Evolutionary conservation across 1,284 basidiomycete species (phyloP).

Genomic region (Ganoderma lingzhi): DNA sequence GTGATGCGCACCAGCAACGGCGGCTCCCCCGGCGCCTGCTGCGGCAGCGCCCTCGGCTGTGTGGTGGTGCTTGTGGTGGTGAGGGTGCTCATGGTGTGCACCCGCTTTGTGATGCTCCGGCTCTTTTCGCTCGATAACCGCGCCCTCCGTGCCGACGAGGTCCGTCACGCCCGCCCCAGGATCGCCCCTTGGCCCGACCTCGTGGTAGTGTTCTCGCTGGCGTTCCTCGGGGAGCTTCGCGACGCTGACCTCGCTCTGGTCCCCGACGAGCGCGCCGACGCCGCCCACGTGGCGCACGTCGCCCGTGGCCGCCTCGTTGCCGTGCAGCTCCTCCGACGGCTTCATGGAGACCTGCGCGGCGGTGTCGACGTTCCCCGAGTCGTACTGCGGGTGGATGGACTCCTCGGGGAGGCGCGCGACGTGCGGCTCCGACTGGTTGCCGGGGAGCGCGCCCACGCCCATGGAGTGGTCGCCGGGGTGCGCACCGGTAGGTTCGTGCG

Average conservation of each 20-base stretch:
- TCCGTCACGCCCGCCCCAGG: neutral
- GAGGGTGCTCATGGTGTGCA: neutral
- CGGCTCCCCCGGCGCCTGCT: neutral
- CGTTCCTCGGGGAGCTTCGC: constrained; percentile 44
- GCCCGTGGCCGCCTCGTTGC: constrained; percentile 27
- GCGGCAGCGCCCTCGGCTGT: neutral
- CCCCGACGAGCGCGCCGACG: constrained; percentile 44
- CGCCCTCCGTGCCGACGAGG: neutral
- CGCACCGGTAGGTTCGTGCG: constrained; percentile 36
- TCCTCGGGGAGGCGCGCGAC: constrained; percentile 46
- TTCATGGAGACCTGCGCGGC: constrained; percentile 22
- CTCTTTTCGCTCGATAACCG: neutral
- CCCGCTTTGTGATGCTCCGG: neutral
- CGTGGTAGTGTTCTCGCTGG: constrained; percentile 8
- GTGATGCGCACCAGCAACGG: neutral
- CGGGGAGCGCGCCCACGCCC: constrained; percentile 44
- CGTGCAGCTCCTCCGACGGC: constrained; percentile 29
- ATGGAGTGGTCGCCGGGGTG: constrained; percentile 26
- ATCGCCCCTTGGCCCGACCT: neutral
- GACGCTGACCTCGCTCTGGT: constrained; percentile 39
- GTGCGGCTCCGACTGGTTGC: constrained; percentile 37
- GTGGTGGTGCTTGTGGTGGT: neutral
- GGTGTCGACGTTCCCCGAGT: constrained; percentile 24
- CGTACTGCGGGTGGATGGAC: constrained; percentile 37
- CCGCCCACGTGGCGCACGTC: constrained; percentile 32